Conservation (phyloP, 108 stramenopile species). For the Skeletonema menzelii region DNA sequence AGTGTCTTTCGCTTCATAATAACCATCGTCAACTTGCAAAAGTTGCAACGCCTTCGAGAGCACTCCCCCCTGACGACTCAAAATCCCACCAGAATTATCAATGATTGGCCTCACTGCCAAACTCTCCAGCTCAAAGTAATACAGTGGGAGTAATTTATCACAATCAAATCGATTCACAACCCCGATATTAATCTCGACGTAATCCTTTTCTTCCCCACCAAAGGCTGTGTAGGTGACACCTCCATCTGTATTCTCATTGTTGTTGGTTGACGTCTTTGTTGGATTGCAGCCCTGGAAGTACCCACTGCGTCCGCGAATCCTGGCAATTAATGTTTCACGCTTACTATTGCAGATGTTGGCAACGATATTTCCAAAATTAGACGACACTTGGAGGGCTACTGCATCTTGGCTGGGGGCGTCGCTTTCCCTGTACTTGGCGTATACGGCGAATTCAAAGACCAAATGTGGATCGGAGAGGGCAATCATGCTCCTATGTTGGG, state of each 20-base stretch:
- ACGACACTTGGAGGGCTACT: neutral
- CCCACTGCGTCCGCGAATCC: neutral
- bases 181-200: neutral
- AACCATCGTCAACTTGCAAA: neutral
- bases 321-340: neutral
- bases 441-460: neutral
- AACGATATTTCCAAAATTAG: neutral
- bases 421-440: neutral
- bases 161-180: neutral
- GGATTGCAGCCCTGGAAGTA: constrained; percentile 1
- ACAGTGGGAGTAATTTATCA: neutral
- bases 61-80: neutral
- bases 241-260: neutral
- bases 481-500: neutral
- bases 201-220: neutral
- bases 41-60: neutral
- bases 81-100: neutral
- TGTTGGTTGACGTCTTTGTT: neutral
- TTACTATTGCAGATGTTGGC: neutral
- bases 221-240: neutral
- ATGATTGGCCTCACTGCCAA: neutral
- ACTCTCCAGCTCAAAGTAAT: neutral
- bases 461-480: neutral
- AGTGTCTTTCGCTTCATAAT: neutral
- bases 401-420: neutral